phyloP scores from a whole-genome alignment of 1,284 basidiomycete species.

The Leccinum subspadiceum region DNA sequence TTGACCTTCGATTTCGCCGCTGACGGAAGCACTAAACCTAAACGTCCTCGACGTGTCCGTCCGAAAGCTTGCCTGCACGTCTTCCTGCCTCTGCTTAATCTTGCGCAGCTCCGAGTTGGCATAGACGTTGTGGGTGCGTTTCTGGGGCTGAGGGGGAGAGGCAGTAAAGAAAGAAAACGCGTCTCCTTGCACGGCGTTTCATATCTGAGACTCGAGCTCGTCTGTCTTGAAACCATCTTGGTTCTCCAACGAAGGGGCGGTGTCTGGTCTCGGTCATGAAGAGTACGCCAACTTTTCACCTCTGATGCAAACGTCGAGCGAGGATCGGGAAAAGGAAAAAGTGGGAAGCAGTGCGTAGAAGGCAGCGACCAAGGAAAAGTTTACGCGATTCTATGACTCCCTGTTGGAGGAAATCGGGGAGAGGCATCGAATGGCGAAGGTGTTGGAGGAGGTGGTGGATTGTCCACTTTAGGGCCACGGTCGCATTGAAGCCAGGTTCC shows the following conservation, averaged over 20 bases:
- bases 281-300: conserved; percentile 74
- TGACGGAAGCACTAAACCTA: conserved; percentile 45
- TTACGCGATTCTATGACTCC: conserved; percentile 76
- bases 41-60: conserved; percentile 53
- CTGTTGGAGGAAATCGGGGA: conserved; percentile 74
- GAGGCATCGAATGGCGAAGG: conserved; percentile 61
- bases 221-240: conserved; percentile 70
- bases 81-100: conserved; percentile 90
- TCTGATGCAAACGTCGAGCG: conserved; percentile 66
- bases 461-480: too few relatives aligned
- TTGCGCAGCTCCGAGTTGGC: conserved; percentile 87
- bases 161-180: conserved; percentile 58
- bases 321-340: conserved; percentile 62
- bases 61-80: conserved; percentile 58
- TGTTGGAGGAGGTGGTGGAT: conserved; percentile 74
- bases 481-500: too few relatives aligned
- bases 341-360: conserved; percentile 43
- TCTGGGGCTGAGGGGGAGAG: conserved; percentile 53
- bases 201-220: conserved; percentile 77
- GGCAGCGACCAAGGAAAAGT: conserved; percentile 73
- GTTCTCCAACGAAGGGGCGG: conserved; percentile 59
- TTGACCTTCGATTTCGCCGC: conserved; percentile 39
- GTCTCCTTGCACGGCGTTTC: conserved; percentile 79
- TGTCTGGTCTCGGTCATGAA: conserved; percentile 77
- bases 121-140: conserved; percentile 44